Evolutionary conservation across 1,284 basidiomycete genomes (phyloP).

Genomic region (Irpex sp.): DNA sequence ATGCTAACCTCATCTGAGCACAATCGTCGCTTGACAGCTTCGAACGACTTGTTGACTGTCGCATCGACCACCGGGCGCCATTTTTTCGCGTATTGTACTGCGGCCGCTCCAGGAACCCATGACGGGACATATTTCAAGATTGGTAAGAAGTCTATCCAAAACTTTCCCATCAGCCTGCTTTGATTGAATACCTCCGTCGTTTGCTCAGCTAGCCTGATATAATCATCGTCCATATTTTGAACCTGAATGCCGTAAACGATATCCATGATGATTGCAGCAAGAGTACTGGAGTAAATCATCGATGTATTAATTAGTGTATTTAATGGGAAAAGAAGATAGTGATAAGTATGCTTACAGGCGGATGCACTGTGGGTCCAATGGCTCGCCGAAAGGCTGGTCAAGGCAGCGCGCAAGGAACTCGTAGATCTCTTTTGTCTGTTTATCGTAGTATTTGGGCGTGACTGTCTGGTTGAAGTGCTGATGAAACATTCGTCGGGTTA

Average conservation of each 20-base stretch:
- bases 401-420: not conserved
- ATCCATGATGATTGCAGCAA: slow-evolving; percentile 20
- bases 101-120: slow-evolving; percentile 3
- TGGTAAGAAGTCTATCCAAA: not conserved
- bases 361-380: not conserved
- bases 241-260: slow-evolving; percentile 24
- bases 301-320: not conserved
- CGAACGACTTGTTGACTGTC: slow-evolving; percentile 5
- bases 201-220: slow-evolving; percentile 18
- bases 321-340: not conserved
- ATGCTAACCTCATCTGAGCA: not conserved
- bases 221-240: slow-evolving; percentile 17
- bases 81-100: not conserved
- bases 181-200: not conserved
- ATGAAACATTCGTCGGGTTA: slow-evolving; percentile 33
- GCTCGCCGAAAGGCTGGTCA: not conserved
- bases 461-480: slow-evolving; percentile 16
- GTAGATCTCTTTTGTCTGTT: not conserved
- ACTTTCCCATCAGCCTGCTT: not conserved
- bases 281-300: slow-evolving; percentile 10
- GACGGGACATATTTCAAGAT: not conserved
- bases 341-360: not conserved
- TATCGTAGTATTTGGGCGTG: slow-evolving; percentile 13
- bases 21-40: not conserved
- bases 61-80: not conserved